phyloP scores from a whole-genome alignment of 129 eudicot genomes.

The Ambrosia artemisiifolia region DNA sequence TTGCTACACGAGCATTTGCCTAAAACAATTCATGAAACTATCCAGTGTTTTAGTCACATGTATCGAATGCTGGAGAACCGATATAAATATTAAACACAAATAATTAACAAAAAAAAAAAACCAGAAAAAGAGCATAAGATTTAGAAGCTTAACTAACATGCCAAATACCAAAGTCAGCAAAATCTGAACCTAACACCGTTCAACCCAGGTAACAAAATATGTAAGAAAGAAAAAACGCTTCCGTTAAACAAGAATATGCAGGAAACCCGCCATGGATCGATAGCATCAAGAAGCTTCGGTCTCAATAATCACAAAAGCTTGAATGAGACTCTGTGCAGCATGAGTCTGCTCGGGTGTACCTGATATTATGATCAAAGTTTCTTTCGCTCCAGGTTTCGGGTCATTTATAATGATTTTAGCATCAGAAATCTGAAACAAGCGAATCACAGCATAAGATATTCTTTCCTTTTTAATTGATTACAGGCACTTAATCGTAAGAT shows the following conservation, averaged over 20 bases:
- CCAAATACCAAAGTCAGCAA: constrained; percentile 2
- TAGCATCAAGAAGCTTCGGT: constrained; percentile 44
- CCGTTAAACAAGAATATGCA: neutral
- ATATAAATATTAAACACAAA: no score
- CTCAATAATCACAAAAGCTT: constrained; percentile 87
- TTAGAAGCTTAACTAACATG: neutral
- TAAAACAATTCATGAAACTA: no score
- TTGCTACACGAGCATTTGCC: no score
- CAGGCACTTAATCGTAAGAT: neutral
- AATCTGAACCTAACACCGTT: neutral
- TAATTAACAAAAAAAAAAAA: no score
- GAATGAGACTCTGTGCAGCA: constrained; percentile 96
- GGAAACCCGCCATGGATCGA: neutral
- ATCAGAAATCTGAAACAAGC: constrained; percentile 72
- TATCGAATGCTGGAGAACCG: no score
- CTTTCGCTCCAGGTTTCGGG: constrained; percentile 77
- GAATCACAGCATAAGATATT: constrained; percentile 15
- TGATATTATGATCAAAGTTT: constrained; percentile 72
- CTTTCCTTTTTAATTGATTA: neutral
- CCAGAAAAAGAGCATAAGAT: neutral
- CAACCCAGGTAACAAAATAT: neutral
- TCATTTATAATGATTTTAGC: constrained; percentile 73
- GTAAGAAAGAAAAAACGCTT: neutral
- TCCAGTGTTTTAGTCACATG: no score
- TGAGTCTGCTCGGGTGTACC: constrained; percentile 94